Evolutionary conservation across 306 rosid species (phyloP).

Genomic region (Quercus cerris): DNA sequence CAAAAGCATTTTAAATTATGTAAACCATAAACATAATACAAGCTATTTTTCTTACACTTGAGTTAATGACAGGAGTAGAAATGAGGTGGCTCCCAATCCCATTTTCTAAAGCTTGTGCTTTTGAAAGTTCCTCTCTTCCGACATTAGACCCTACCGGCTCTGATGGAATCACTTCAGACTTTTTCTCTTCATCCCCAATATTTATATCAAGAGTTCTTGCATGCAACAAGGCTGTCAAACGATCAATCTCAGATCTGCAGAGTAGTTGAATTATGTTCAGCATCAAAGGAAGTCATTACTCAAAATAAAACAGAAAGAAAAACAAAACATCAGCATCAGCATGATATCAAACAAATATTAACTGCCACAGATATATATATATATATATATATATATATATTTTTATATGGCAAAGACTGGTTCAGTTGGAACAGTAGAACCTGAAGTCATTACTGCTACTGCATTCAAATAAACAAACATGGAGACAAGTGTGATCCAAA

Average conservation of each 20-base stretch:
- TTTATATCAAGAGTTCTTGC: slow-evolving; percentile 61
- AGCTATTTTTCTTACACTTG: slow-evolving; percentile 49
- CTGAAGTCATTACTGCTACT: not conserved
- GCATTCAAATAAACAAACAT: not conserved
- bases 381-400: too few species aligned
- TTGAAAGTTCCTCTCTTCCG: slow-evolving; percentile 36
- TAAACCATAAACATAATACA: not conserved
- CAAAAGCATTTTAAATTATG: not conserved
- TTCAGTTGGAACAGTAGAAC: not conserved
- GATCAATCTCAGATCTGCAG: slow-evolving; percentile 85
- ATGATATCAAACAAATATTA: not conserved
- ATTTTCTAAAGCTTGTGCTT: slow-evolving; percentile 34
- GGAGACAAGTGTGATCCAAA: not conserved
- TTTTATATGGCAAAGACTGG: not conserved
- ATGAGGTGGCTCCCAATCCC: slow-evolving; percentile 32
- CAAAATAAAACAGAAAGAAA: not conserved
- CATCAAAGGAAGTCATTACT: not conserved
- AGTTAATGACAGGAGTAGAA: slow-evolving; percentile 41
- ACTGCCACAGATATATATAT: not conserved
- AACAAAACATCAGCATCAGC: not conserved
- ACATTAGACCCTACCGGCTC: slow-evolving; percentile 30
- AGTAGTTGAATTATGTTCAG: not conserved
- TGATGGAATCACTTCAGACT: slow-evolving; percentile 36
- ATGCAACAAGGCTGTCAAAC: slow-evolving; percentile 73
- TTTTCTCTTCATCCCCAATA: slow-evolving; percentile 41